Evolutionary conservation across 768 basidiomycete species (phyloP).

Genomic region (Hypholoma sublateritium): DNA sequence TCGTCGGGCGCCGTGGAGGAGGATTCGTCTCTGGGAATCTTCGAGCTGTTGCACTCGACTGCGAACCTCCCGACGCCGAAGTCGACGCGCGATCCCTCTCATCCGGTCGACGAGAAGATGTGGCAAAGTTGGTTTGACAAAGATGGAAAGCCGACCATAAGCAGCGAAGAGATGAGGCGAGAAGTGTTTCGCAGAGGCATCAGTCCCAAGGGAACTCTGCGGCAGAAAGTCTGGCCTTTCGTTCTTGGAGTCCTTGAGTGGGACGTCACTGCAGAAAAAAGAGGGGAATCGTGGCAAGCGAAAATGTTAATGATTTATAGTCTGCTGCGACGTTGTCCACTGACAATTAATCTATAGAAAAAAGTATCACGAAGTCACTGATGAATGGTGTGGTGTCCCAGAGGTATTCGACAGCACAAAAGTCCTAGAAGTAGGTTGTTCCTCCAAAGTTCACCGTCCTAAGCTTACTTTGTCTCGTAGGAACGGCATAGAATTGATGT

Average conservation of each 20-base stretch:
- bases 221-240: constrained; percentile 89
- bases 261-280: constrained; percentile 64
- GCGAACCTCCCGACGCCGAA: constrained; percentile 81
- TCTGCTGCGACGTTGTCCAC: neutral
- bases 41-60: constrained; percentile 80
- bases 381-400: constrained; percentile 80
- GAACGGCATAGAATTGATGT: constrained; percentile 95
- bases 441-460: constrained; percentile 1
- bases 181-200: constrained; percentile 82
- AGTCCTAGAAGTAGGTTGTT: constrained; percentile 66
- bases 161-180: constrained; percentile 66
- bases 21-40: constrained; percentile 78
- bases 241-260: constrained; percentile 83
- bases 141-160: constrained; percentile 66
- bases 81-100: constrained; percentile 74
- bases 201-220: constrained; percentile 45
- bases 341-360: constrained; percentile 39
- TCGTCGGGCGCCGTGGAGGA: constrained; percentile 54
- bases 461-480: constrained; percentile 28
- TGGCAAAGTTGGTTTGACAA: constrained; percentile 82
- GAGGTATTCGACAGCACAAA: constrained; percentile 81
- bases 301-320: constrained; percentile 50
- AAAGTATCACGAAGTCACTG: constrained; percentile 69
- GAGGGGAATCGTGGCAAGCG: constrained; percentile 58
- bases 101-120: constrained; percentile 70